A percentile compares a stretch with the other conserved stretches of the same genome.
Evolutionary conservation across 345 rosid genomes (phyloP).

Genomic region (Eucalyptus cladocalyx): DNA sequence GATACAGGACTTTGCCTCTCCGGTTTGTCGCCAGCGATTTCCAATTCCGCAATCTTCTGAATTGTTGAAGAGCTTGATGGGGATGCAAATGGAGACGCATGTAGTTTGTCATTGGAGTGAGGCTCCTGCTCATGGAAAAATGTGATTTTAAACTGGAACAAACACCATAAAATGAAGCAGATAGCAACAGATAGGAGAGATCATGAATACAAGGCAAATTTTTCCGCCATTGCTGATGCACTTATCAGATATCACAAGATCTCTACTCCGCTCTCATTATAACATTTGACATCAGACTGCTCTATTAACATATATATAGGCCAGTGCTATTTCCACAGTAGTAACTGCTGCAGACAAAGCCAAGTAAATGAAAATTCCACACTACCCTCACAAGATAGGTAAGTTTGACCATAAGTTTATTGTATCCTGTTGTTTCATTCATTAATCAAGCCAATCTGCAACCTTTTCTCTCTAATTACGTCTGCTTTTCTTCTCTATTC

Average conservation of each 20-base stretch:
- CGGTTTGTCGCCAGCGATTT: constrained; percentile 16
- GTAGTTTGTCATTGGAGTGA: constrained; percentile 7
- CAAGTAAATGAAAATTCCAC: neutral
- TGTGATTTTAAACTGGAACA: neutral
- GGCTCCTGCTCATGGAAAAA: constrained; percentile 29
- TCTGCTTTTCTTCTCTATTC: neutral
- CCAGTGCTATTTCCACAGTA: neutral
- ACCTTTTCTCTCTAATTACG: neutral
- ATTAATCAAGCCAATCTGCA: neutral
- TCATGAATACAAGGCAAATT: neutral
- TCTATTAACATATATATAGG: neutral
- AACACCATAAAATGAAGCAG: neutral
- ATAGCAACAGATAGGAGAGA: neutral
- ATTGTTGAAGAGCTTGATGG: constrained; percentile 24
- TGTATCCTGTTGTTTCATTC: neutral
- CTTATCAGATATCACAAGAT: neutral
- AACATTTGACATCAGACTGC: neutral
- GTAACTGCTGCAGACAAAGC: neutral
- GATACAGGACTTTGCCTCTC: constrained; percentile 85
- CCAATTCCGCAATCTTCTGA: constrained; percentile 35
- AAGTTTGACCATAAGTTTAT: neutral
- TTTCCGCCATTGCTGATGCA: neutral
- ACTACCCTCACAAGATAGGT: neutral
- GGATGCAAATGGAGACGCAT: constrained; percentile 32
- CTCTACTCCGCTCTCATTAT: neutral